phyloP scores from a whole-genome alignment of 169 alveolate genomes.

The Plasmodium ovale region DNA sequence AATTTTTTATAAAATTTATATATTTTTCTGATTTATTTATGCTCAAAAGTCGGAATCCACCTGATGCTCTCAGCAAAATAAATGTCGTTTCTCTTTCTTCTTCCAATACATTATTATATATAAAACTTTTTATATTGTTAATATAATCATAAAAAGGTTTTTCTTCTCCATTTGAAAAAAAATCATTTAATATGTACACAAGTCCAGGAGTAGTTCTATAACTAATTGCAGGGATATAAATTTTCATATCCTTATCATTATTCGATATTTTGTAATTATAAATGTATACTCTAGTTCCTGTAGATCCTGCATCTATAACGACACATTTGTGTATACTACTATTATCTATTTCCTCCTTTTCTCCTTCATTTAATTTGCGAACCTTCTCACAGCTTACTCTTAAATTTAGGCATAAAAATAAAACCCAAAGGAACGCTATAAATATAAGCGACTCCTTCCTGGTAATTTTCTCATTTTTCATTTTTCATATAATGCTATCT shows the following conservation, averaged over 20 bases:
- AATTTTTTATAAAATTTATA: constrained; percentile 45
- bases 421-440: constrained; percentile 10
- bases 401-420: constrained; percentile 4
- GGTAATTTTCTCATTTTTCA: constrained; percentile 43
- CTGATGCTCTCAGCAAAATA: constrained; percentile 72
- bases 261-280: constrained; percentile 41
- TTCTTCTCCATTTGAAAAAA: constrained; percentile 33
- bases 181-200: constrained; percentile 61
- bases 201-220: constrained; percentile 70
- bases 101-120: constrained; percentile 41
- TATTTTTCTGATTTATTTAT: constrained; percentile 44
- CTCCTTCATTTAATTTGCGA: not conserved
- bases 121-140: constrained; percentile 58
- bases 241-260: constrained; percentile 30
- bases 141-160: constrained; percentile 53
- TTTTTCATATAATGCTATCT: constrained; percentile 25
- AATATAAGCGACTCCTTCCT: constrained; percentile 6
- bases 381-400: not conserved
- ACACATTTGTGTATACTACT: constrained; percentile 23
- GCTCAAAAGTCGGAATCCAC: constrained; percentile 74
- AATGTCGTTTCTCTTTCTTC: constrained; percentile 41
- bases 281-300: constrained; percentile 75
- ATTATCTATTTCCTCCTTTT: not conserved
- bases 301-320: constrained; percentile 77
- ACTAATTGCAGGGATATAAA: constrained; percentile 64